A percentile compares a stretch with the other conserved stretches of the same genome.
Conservation (phyloP, 345 rosid genomes). For the Salix brachista region DNA sequence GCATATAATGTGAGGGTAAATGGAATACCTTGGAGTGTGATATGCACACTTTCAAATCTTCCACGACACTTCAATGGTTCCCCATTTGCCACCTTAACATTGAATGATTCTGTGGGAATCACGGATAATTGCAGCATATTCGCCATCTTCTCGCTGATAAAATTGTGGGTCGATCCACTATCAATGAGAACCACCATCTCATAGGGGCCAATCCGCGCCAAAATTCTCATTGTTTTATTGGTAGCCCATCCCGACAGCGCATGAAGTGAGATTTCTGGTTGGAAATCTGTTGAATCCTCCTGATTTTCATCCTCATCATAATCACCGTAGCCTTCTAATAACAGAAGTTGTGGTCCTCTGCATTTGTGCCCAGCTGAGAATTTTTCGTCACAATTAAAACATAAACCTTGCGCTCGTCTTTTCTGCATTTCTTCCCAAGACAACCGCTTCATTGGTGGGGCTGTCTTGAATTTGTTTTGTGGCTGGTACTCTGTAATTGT, state of each 20-base stretch:
- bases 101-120: not conserved
- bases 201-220: not conserved
- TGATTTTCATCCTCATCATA: not conserved
- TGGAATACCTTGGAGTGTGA: not conserved
- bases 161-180: no score
- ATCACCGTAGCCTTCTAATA: not conserved
- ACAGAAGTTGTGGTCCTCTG: not conserved
- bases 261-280: not conserved
- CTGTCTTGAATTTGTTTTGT: not conserved
- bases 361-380: not conserved
- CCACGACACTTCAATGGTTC: not conserved
- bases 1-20: not conserved
- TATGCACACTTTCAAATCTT: not conserved
- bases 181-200: not conserved
- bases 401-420: not conserved
- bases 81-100: not conserved
- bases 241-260: not conserved
- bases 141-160: not conserved
- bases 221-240: not conserved
- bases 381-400: constrained; percentile 4
- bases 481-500: no score
- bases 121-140: not conserved
- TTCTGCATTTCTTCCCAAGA: not conserved
- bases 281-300: no score
- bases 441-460: not conserved